Evolutionary conservation across 495 filamentous ascomycete species (phyloP), one percentile per base, ranked within the genome.

Genomic region (Sordaria brevicollis): DNA sequence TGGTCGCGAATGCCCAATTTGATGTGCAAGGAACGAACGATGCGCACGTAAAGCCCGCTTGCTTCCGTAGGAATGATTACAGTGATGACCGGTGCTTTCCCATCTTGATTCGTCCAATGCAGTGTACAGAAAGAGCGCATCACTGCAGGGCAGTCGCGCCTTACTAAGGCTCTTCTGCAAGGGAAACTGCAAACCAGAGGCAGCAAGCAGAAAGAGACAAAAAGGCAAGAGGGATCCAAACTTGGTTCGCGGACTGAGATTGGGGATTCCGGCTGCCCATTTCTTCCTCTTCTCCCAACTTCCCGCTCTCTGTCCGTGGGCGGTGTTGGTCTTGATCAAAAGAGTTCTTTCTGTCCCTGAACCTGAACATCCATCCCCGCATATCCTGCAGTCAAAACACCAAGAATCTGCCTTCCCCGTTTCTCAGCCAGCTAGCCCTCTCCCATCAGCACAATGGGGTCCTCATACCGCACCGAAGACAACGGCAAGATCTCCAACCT

Each of bases 401-500:
- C 1, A 57, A 6, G 33, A 2, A 17, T 17, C 49, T 62, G 49
- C 25, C 2, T 57, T 21, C 13, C 13, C 7, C 29, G 5, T 5
- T 57, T 0, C 11, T 7, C 25, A 31, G 5, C 3, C 17, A 17
- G 0, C 13, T 2, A 21, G 2, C 17, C 49, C 33, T 13, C 11
- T 31, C 13, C 49, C 6, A 62, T 62, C 25, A 17, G 5, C 49
- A 62, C 0, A 31, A 62, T 62, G 49, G 49, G 49, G 25, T 62
- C 25, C 49, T 62, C 49, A 31, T 62, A 62, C 13, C 49, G 49
- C 13, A 62, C 49, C 25, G 49, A 62, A 62, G 49, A 62, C 21
- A 57, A 66, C 69, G 67, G 62, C 65, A 70, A 74, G 35, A 71
- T 77, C 39, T 78, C 80, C 41, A 74, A 77, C 70, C 80, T 84